Conservation (phyloP, 345 rosid genomes). For the Linum trigynum region DNA sequence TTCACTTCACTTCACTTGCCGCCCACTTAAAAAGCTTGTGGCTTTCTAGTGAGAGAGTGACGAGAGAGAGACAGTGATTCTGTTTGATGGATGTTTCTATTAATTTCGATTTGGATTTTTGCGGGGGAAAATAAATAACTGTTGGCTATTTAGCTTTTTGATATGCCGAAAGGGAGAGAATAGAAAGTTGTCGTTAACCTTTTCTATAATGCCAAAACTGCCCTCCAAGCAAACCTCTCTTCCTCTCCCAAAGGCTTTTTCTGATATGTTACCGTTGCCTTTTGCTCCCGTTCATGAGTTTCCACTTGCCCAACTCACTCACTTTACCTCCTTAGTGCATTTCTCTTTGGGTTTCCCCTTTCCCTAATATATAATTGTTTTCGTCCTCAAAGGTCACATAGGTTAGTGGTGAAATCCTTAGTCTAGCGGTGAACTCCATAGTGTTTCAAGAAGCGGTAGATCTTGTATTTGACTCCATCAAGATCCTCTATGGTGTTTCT, state of each 20-base stretch:
- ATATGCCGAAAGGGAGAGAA: background rate
- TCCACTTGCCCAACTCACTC: background rate
- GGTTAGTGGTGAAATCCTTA: background rate
- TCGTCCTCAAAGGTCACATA: background rate
- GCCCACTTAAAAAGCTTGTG: background rate
- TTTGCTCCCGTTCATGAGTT: background rate
- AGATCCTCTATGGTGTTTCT: too few relatives aligned
- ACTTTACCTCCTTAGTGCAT: background rate
- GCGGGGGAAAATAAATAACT: background rate
- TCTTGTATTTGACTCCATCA: too few relatives aligned
- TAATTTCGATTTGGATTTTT: background rate
- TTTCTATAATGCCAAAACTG: background rate
- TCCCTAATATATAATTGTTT: too few relatives aligned
- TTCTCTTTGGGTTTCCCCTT: background rate
- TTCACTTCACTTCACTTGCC: background rate
- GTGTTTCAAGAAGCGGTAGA: too few relatives aligned
- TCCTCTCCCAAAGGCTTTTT: too few relatives aligned
- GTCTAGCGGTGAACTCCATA: too few relatives aligned
- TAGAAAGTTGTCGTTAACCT: conserved; percentile 1
- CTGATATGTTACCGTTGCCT: background rate
- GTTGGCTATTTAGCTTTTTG: background rate
- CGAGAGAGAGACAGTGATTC: background rate
- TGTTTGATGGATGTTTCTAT: background rate
- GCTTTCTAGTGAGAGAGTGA: background rate
- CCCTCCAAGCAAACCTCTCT: background rate